These are phyloP conservation scores for Copromyces sp. DNA, from an alignment of 495 filamentous ascomycete species.

Conservation along the genomic window DNA sequence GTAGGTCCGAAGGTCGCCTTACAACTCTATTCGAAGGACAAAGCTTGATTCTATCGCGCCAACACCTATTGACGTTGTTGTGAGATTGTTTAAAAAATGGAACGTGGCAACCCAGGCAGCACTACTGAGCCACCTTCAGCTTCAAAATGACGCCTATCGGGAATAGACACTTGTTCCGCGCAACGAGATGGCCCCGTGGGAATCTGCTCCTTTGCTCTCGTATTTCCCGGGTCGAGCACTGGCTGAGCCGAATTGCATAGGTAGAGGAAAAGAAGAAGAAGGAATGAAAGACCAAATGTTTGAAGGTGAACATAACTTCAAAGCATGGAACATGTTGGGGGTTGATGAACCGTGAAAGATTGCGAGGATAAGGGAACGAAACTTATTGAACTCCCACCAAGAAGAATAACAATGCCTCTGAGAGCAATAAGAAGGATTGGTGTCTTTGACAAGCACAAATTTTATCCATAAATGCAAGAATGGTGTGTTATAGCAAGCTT, in stretches of 20 bases:
- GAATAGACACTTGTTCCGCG: neutral
- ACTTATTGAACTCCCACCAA: neutral
- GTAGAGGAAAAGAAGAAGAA: neutral
- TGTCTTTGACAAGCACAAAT: neutral
- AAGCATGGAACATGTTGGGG: neutral
- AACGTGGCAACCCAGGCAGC: neutral
- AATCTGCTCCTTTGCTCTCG: neutral
- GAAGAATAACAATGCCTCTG: neutral
- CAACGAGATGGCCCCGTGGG: neutral
- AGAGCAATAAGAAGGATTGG: neutral
- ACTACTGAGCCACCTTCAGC: neutral
- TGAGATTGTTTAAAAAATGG: neutral
- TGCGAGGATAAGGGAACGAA: neutral
- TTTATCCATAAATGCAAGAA: neutral
- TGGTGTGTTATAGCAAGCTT: neutral
- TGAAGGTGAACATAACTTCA: neutral
- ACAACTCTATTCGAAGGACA: neutral
- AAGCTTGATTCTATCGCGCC: neutral
- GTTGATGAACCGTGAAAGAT: neutral
- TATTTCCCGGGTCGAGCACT: neutral
- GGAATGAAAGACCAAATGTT: neutral
- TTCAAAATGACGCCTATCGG: neutral
- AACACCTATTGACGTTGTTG: neutral
- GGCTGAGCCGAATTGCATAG: neutral
- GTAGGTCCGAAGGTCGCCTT: too few relatives aligned